Evolutionary conservation across 352 stramenopile genomes (phyloP), one percentile per base, ranked within the genome.

Genomic region (Phytopythium montanum): DNA sequence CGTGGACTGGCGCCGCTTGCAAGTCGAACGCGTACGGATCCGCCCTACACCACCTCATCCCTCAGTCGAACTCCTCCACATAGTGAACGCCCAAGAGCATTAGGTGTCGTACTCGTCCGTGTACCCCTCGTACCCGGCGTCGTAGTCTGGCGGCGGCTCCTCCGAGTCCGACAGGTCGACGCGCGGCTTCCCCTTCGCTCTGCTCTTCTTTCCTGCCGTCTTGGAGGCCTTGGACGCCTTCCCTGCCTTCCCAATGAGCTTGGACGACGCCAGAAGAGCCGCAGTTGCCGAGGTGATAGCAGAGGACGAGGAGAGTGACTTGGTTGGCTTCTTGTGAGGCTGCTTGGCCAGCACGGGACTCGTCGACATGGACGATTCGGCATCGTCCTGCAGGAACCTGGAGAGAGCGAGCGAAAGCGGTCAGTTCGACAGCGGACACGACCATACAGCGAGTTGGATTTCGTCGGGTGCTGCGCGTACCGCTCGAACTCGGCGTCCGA

Each of bases 21-120:
- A 94, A 73, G 25, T 92, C 80, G 68, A 92, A 94, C 18, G 73
- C 73, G 45, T 92, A 94, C 31, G 85, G 85, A 64, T 94, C 85
- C 41, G 65, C 61, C 31, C 80, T 91, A 55, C 19, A 16, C 14
- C 44, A 9, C 16, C 18, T 13, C 16, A 44, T 44, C 38, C 14
- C 33, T 38, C 33, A 38, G 33, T 8, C 14, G 33, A 8, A 38
- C 9, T 2, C 14, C 14, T 16, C 29, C 14, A 52, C 13, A 52
- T 0, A 6, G 23, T 13, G 3, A 14, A 57, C 4, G 5, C 21
- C 10, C 25, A 31, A 19, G 36, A 18, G 14, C 4, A 8, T 26
- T 18, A 36, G n/a, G 2, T 23, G 34, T 4, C 44, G 5, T 49
- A 58, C 52, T 48, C 52, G 16, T 48, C 52, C 13, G 33, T 16